Base-by-base conservation (phyloP, 805 yeast species). In the Zygosaccharomyces lentus region DNA sequence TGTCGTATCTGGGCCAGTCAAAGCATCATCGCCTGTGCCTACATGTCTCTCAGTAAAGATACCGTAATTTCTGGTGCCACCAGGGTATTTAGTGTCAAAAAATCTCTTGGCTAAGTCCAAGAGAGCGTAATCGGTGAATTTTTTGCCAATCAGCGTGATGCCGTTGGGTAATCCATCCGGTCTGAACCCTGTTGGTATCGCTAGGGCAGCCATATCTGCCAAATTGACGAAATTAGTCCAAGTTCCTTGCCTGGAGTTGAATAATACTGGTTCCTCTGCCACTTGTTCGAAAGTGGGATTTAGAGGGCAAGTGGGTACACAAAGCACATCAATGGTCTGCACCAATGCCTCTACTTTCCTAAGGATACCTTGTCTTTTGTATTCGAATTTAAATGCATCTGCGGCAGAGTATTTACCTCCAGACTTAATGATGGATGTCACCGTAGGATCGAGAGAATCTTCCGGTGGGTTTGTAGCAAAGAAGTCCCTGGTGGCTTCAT, bases 201-300 rank as follows among this genome's bases (percentile, higher is more conserved):
- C 88, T 57, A 91, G 72, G 1, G 96, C 98, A 30, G 95, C 83
- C 72, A 90, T 68, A 61, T 91, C 98, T 2, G 96, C 96, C 63
- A 91, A 76, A 65, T 93, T 91, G 57, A 87, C 96, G 65, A 93
- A 93, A 69, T 91, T 91, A 25, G 98, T 91, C 83, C 96, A 91
- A n/a, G 96, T 89, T 26, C 99, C 99, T 70, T 93, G 99, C 60
- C 75, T 74, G 5, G 97, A 87, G 72, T 91, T 91, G 57, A 89
- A 79, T 37, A 72, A 65, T 25, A 93, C 73, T 3, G 98, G 98
- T 62, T 90, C 96, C 6, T 73, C 68, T 49, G 72, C 78, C 21
- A 91, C 79, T 48, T 84, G 81, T 37, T 73, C 80, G 41, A 90
- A 78, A 5, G 89, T 79, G 41, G 98, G 98, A 59, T 85, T 89